A percentile compares a stretch with the other conserved stretches of the same genome.
Evolutionary conservation across 2,329 filamentous ascomycete species (phyloP).

Genomic region (Sclerotinia nivalis): DNA sequence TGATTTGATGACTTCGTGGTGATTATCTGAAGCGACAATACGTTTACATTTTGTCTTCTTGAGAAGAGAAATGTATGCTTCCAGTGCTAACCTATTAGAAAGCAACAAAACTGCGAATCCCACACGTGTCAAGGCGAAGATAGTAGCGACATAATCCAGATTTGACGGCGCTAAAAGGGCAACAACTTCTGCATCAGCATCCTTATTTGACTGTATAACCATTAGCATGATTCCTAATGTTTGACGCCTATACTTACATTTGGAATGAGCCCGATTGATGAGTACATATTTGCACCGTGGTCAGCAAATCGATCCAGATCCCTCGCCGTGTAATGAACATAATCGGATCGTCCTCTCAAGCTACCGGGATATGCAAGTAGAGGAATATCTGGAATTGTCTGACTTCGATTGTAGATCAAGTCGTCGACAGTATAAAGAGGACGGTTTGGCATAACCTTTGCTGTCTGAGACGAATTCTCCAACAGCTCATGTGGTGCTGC

Average conservation of each 20-base stretch:
- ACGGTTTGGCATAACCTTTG: background rate
- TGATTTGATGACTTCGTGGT: constrained; percentile 23
- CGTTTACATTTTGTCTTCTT: constrained; percentile 43
- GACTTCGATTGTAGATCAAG: constrained; percentile 33
- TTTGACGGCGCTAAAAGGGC: constrained; percentile 39
- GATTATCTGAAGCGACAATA: constrained; percentile 19
- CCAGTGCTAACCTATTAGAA: constrained; percentile 53
- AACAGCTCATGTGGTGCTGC: background rate
- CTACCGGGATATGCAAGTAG: constrained; percentile 36
- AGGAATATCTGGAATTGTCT: constrained; percentile 32
- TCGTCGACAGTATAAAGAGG: constrained; percentile 33
- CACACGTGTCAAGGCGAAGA: constrained; percentile 53
- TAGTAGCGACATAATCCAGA: constrained; percentile 53
- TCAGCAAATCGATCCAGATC: constrained; percentile 40
- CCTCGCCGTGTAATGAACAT: constrained; percentile 36
- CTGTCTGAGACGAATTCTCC: background rate
- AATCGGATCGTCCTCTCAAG: constrained; percentile 32
- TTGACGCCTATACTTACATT: constrained; percentile 19
- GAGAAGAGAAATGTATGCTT: constrained; percentile 52
- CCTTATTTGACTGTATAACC: background rate
- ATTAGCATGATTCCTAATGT: background rate
- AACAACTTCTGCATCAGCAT: constrained; percentile 26
- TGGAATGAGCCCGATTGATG: constrained; percentile 30
- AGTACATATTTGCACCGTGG: constrained; percentile 33
- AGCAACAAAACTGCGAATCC: constrained; percentile 56